These are phyloP conservation scores for Oidiodendron maius DNA, from an alignment of 495 filamentous ascomycete species.

Conservation along the genomic window DNA sequence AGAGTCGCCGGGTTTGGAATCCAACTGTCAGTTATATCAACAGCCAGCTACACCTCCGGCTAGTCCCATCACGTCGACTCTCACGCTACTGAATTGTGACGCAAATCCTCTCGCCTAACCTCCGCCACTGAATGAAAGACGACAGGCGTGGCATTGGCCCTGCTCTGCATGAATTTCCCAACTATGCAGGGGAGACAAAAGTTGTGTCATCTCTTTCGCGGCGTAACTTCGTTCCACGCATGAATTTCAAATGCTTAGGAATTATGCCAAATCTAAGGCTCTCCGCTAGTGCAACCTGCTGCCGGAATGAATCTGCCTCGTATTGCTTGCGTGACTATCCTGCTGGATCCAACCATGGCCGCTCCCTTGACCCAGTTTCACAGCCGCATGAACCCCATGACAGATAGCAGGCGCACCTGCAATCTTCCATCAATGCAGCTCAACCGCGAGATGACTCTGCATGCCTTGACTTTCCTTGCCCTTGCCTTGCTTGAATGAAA, in stretches of 20 bases:
- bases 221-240: constrained; percentile 14
- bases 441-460: constrained; percentile 6
- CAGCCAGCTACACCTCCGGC: not conserved
- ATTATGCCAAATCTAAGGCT: constrained; percentile 5
- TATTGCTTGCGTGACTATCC: constrained; percentile 13
- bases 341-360: constrained; percentile 6
- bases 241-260: constrained; percentile 12
- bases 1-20: too few relatives aligned
- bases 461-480: constrained; percentile 6
- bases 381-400: constrained; percentile 10
- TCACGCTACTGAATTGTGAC: too few relatives aligned
- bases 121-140: constrained; percentile 9
- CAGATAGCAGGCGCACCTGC: constrained; percentile 9
- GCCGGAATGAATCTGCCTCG: constrained; percentile 14
- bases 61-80: not conserved
- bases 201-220: constrained; percentile 8
- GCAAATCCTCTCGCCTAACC: constrained; percentile 1
- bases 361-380: constrained; percentile 8
- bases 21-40: too few relatives aligned
- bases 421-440: constrained; percentile 12
- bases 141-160: not conserved
- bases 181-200: constrained; percentile 5
- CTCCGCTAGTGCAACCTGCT: constrained; percentile 7
- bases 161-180: constrained; percentile 8
- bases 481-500: constrained; percentile 10